Percentiles rank a stretch among this genome's conserved stretches.
Conservation (phyloP, 805 yeast genomes). For the Starmerella gropengiesseri region DNA sequence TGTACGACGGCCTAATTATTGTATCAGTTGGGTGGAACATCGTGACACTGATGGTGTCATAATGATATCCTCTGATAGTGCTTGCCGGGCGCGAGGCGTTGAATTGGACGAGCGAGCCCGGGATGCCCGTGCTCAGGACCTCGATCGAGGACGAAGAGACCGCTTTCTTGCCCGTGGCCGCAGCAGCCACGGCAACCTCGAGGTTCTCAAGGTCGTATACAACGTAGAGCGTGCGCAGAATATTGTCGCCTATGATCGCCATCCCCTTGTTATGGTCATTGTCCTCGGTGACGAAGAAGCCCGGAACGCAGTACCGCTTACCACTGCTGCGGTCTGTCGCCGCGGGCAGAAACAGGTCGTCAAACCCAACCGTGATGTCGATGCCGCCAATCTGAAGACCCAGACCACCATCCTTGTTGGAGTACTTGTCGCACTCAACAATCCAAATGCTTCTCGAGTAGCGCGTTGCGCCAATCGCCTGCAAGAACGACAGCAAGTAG, state of each 20-base stretch:
- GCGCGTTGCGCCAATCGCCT: constrained; percentile 14
- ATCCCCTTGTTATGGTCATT: too few species aligned
- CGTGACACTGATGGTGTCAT: not conserved
- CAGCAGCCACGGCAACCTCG: constrained; percentile 43
- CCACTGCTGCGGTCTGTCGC: not conserved
- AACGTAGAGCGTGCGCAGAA: constrained; percentile 45
- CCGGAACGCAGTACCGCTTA: constrained; percentile 3
- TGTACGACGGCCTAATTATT: too few species aligned
- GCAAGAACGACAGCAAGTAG: constrained; percentile 13
- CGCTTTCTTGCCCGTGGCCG: not conserved
- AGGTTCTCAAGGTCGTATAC: constrained; percentile 48
- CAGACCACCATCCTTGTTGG: not conserved
- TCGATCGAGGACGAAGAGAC: not conserved
- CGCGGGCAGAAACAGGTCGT: constrained; percentile 14
- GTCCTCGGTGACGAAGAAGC: constrained; percentile 4
- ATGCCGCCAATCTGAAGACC: constrained; percentile 19
- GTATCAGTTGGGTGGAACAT: not conserved
- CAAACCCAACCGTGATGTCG: constrained; percentile 9
- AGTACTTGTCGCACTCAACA: not conserved
- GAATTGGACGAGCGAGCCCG: not conserved
- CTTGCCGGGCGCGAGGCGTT: too few species aligned
- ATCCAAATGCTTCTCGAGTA: constrained; percentile 1
- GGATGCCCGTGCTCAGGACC: constrained; percentile 2
- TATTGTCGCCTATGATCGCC: constrained; percentile 43
- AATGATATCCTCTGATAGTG: too few species aligned